These are phyloP conservation scores for Epichloe scottii DNA, from an alignment of 2,329 filamentous ascomycete genomes.

Conservation along the genomic window DNA sequence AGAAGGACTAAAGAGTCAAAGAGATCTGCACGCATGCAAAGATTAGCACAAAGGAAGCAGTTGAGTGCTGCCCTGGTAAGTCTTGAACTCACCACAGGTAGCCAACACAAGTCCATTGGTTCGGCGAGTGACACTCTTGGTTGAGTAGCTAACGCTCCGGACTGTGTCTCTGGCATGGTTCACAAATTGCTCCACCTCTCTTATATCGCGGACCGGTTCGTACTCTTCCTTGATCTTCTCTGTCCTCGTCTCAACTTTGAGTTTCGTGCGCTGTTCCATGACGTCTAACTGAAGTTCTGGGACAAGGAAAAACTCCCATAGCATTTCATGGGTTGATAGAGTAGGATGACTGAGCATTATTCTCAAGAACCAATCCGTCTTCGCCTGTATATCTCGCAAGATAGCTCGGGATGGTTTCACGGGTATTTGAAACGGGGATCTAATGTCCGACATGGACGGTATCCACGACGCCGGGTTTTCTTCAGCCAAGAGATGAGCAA, in stretches of 20 bases:
- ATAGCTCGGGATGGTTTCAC: conserved; percentile 82
- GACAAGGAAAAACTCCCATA: conserved; percentile 98
- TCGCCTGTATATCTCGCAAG: conserved; percentile 74
- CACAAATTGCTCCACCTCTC: conserved; percentile 87
- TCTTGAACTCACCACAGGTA: conserved; percentile 36
- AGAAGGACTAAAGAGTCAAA: conserved; percentile 50
- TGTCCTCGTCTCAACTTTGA: conserved; percentile 70
- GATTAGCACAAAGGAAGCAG: not conserved
- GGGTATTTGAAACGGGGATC: conserved; percentile 85
- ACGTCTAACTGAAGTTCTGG: conserved; percentile 83
- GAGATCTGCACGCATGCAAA: conserved; percentile 38
- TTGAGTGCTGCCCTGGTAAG: not conserved
- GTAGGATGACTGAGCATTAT: conserved; percentile 81
- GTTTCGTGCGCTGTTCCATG: conserved; percentile 76
- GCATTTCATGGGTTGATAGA: conserved; percentile 87
- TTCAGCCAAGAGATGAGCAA: conserved; percentile 68
- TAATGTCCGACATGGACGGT: conserved; percentile 61
- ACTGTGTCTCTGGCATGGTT: conserved; percentile 85
- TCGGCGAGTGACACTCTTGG: conserved; percentile 68
- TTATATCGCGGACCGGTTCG: conserved; percentile 68
- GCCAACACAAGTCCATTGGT: conserved; percentile 61
- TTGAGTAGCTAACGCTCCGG: conserved; percentile 69
- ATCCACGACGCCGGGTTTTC: conserved; percentile 96
- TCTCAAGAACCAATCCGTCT: conserved; percentile 77
- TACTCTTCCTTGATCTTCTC: conserved; percentile 86